Percentiles rank a stretch among this genome's conserved stretches.
These are phyloP conservation scores for Trapa bicornis DNA, from an alignment of 345 rosid genomes.

Conservation along the genomic window DNA sequence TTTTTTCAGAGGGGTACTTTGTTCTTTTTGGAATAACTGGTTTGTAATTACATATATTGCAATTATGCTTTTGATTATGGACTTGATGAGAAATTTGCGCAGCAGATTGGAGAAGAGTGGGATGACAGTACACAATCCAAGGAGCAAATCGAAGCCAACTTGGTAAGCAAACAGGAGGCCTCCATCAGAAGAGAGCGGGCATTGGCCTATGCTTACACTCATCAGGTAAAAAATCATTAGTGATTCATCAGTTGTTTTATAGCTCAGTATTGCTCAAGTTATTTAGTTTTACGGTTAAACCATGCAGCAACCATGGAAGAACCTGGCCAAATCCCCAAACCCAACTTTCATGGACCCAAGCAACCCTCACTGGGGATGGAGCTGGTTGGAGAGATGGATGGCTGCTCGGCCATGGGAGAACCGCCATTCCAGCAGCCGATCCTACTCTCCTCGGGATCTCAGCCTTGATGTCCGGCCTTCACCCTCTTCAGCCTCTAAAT, in stretches of 20 bases:
- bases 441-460: constrained; percentile 8
- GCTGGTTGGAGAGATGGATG: constrained; percentile 97
- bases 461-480: too few species aligned
- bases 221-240: constrained; percentile 45
- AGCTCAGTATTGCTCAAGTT: background rate
- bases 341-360: constrained; percentile 57
- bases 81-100: constrained; percentile 2
- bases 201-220: constrained; percentile 71
- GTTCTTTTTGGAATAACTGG: background rate
- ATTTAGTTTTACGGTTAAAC: background rate
- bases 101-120: constrained; percentile 56
- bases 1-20: background rate
- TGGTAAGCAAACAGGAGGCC: constrained; percentile 56
- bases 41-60: background rate
- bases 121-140: constrained; percentile 49
- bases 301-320: constrained; percentile 49
- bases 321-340: constrained; percentile 25
- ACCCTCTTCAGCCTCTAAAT: constrained; percentile 21
- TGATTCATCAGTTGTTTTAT: background rate
- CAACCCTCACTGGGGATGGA: constrained; percentile 94
- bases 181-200: constrained; percentile 86
- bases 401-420: constrained; percentile 71
- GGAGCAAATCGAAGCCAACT: constrained; percentile 60
- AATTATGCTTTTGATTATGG: background rate
- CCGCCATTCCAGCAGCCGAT: constrained; percentile 29